Percentiles rank a stretch among this genome's conserved stretches.
phyloP scores from a whole-genome alignment of 495 filamentous ascomycete genomes.

The Glonium stellatum region DNA sequence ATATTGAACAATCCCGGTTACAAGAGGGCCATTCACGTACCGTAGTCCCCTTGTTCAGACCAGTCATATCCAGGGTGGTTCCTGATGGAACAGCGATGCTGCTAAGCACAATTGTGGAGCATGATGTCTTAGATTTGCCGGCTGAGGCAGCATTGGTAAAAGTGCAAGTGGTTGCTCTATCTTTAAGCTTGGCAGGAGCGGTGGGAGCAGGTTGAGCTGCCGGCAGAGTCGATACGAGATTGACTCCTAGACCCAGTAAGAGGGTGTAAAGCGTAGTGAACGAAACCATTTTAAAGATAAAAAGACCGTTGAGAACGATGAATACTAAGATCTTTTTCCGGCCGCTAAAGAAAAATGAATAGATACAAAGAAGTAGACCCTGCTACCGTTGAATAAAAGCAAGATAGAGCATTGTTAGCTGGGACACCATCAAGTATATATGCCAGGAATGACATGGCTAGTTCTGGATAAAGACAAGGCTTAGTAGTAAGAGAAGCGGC shows the following conservation, averaged over 20 bases:
- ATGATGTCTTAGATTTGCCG: slow-evolving; percentile 38
- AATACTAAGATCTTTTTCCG: too few relatives aligned
- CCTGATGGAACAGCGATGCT: slow-evolving; percentile 44
- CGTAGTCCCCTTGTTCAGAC: slow-evolving; percentile 40
- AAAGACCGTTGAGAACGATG: neutral
- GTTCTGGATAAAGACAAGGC: neutral
- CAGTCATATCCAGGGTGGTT: slow-evolving; percentile 43
- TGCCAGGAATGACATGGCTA: neutral
- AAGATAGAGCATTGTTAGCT: neutral
- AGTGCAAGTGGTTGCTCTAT: slow-evolving; percentile 33
- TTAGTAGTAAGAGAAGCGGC: neutral
- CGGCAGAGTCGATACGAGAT: slow-evolving; percentile 5
- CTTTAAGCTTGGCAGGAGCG: slow-evolving; percentile 4
- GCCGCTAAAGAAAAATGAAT: neutral
- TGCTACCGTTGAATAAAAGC: neutral
- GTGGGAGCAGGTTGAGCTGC: slow-evolving; percentile 6
- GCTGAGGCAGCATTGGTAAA: slow-evolving; percentile 39
- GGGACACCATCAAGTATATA: neutral
- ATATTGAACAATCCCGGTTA: neutral
- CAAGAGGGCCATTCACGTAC: slow-evolving; percentile 27
- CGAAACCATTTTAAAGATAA: neutral
- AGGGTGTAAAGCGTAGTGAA: neutral
- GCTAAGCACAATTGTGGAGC: slow-evolving; percentile 41
- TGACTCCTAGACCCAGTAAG: neutral
- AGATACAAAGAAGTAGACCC: neutral